These are phyloP conservation scores for Colletotrichum kahawae DNA, from an alignment of 2,329 filamentous ascomycete genomes.

Conservation along the genomic window DNA sequence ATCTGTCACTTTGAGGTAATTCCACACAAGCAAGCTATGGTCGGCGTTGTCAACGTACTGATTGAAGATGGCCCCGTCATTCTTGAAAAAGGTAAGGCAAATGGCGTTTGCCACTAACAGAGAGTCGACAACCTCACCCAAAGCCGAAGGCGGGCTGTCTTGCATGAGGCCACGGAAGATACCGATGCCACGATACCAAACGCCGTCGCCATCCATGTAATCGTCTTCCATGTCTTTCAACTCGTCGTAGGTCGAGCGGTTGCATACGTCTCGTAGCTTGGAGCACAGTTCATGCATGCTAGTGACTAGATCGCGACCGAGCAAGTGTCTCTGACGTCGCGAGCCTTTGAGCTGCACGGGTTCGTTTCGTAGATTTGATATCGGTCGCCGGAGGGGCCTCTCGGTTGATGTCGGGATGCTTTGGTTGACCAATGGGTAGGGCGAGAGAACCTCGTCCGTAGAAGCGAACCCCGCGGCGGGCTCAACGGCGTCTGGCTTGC, in stretches of 20 bases:
- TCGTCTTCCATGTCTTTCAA: not conserved
- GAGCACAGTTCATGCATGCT: slow-evolving; percentile 11
- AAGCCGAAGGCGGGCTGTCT: slow-evolving; percentile 16
- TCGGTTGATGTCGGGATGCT: not conserved
- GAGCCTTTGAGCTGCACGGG: not conserved
- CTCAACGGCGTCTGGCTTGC: too few relatives aligned
- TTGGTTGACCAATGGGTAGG: not conserved
- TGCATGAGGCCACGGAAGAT: slow-evolving; percentile 20
- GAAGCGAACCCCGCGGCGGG: not conserved
- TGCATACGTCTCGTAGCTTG: slow-evolving; percentile 2
- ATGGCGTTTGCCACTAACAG: slow-evolving; percentile 21
- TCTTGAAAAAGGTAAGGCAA: slow-evolving; percentile 1
- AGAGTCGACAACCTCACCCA: slow-evolving; percentile 18
- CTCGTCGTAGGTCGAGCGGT: not conserved
- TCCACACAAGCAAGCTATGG: not conserved
- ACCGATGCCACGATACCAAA: slow-evolving; percentile 20
- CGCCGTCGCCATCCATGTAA: not conserved
- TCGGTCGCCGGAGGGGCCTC: not conserved
- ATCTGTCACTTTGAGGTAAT: not conserved
- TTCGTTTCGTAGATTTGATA: not conserved
- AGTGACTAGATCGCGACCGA: slow-evolving; percentile 14
- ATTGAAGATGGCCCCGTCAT: slow-evolving; percentile 1
- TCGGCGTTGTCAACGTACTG: slow-evolving; percentile 11
- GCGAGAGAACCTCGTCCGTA: not conserved
- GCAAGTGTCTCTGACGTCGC: not conserved